Conservation (phyloP, 169 alveolate genomes). For the Perkinsus chesapeaki region DNA sequence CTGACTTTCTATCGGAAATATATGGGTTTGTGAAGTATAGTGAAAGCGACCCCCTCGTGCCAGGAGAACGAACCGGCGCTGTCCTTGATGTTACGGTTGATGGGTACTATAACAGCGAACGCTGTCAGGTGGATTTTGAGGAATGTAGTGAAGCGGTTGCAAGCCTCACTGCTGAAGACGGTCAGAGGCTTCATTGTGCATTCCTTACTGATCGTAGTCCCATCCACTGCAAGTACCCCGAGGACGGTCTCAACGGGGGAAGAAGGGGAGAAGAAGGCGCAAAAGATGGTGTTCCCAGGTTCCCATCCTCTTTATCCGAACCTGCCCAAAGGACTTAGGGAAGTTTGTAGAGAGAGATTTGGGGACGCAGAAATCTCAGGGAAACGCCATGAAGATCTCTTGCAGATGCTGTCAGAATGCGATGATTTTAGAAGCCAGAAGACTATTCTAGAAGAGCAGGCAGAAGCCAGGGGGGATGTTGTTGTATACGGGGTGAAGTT, state of each 20-base stretch:
- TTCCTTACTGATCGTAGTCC: background rate
- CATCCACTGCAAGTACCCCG: background rate
- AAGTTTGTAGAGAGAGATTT: background rate
- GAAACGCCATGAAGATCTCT: background rate
- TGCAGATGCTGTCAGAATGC: background rate
- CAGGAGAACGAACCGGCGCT: background rate
- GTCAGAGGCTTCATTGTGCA: background rate
- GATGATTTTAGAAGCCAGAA: background rate
- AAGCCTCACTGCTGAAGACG: background rate
- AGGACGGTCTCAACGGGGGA: background rate
- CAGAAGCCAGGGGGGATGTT: background rate
- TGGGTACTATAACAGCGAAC: background rate
- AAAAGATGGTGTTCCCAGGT: background rate
- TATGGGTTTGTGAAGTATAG: background rate
- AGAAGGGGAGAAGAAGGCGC: background rate
- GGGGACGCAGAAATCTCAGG: background rate
- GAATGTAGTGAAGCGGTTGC: background rate
- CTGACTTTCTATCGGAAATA: background rate
- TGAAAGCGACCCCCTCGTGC: background rate
- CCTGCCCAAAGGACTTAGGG: background rate
- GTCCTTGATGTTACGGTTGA: background rate
- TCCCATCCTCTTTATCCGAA: background rate
- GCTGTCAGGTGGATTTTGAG: background rate
- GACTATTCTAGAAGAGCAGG: background rate
- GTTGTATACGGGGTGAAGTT: background rate